A percentile compares a stretch with the other conserved stretches of the same genome.
Conservation (phyloP, 2,329 filamentous ascomycete genomes). For the Fusarium sublunatum region DNA sequence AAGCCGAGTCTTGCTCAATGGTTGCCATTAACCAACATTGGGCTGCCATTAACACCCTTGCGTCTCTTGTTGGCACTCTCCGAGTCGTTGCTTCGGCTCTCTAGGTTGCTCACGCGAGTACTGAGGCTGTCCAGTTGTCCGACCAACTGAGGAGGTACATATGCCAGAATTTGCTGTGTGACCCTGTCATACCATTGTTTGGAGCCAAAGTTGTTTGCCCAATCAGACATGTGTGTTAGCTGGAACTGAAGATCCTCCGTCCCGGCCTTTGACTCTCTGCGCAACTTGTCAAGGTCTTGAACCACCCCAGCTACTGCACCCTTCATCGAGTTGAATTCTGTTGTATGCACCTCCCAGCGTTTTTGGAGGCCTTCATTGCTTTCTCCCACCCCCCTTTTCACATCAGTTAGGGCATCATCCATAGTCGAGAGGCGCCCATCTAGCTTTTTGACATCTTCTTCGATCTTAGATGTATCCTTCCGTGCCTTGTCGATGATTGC, state of each 20-base stretch:
- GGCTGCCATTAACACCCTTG: slow-evolving; percentile 37
- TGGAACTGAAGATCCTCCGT: slow-evolving; percentile 52
- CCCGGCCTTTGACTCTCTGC: slow-evolving; percentile 41
- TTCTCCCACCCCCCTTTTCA: neutral
- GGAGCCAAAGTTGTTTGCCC: slow-evolving; percentile 62
- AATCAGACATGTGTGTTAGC: slow-evolving; percentile 56
- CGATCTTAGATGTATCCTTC: slow-evolving; percentile 13
- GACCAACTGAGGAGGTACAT: slow-evolving; percentile 38
- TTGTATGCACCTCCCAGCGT: slow-evolving; percentile 12
- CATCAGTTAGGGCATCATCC: slow-evolving; percentile 1
- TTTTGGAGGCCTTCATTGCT: neutral
- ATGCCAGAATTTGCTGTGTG: slow-evolving; percentile 51
- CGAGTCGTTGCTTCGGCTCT: slow-evolving; percentile 21
- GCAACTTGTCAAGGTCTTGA: slow-evolving; percentile 9
- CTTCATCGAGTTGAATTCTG: slow-evolving; percentile 9
- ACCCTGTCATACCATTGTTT: slow-evolving; percentile 56
- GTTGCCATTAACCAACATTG: slow-evolving; percentile 21
- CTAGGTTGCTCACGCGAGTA: slow-evolving; percentile 38
- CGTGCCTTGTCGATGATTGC: slow-evolving; percentile 40
- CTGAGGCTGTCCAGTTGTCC: slow-evolving; percentile 37
- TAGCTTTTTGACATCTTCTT: slow-evolving; percentile 19
- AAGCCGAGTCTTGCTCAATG: slow-evolving; percentile 10
- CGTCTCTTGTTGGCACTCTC: slow-evolving; percentile 39
- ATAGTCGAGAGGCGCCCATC: slow-evolving; percentile 4
- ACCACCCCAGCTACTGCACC: slow-evolving; percentile 5